Base-by-base conservation (phyloP, 78 protist genomes). In the Blattamonas nauphoetae region DNA sequence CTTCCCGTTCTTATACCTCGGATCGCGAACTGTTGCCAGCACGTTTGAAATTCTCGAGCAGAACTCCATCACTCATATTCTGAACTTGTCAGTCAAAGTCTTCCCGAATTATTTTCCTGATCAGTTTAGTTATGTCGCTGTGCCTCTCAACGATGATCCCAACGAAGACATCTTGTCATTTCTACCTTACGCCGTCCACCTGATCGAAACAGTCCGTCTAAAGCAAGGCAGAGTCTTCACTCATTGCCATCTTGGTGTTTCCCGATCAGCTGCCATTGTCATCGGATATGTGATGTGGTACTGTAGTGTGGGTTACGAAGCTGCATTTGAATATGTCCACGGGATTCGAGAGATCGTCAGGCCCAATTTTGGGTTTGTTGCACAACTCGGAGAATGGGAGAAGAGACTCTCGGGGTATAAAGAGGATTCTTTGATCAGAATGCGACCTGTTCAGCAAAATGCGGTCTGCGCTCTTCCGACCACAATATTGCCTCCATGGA, bases 391-490 rank as follows among this genome's bases (percentile, higher is more conserved):
- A 55, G 71, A 55, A 11, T 55, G 71, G 71, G 71, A 21, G 38
- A 11, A 55, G 71, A 55, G 11, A 21, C 71, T 55, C 71, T 21
- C 11, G 71, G 71, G n/a, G n/a, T n/a, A n/a, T n/a, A n/a, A n/a
- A n/a, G n/a, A n/a, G n/a, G n/a, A n/a, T n/a, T n/a, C n/a, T n/a
- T n/a, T n/a, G n/a, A n/a, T n/a, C n/a, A n/a, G n/a, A n/a, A n/a
- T n/a, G n/a, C n/a, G n/a, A n/a, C n/a, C n/a, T n/a, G n/a, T n/a
- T n/a, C n/a, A n/a, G n/a, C n/a, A n/a, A n/a, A n/a, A n/a, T n/a
- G 84, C 84, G 11, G 41, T 80, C 82, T 80, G 45, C 71, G 71
- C 71, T 11, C n/a, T n/a, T n/a, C 71, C 71, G 71, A 55, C 71
- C 38, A 11, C 21, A 21, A 21, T 55, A 21, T 29, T 29, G 38